A percentile compares a stretch with the other conserved stretches of the same genome.
phyloP scores from a whole-genome alignment of 2,329 filamentous ascomycete genomes.

The Exserohilum turcica region DNA sequence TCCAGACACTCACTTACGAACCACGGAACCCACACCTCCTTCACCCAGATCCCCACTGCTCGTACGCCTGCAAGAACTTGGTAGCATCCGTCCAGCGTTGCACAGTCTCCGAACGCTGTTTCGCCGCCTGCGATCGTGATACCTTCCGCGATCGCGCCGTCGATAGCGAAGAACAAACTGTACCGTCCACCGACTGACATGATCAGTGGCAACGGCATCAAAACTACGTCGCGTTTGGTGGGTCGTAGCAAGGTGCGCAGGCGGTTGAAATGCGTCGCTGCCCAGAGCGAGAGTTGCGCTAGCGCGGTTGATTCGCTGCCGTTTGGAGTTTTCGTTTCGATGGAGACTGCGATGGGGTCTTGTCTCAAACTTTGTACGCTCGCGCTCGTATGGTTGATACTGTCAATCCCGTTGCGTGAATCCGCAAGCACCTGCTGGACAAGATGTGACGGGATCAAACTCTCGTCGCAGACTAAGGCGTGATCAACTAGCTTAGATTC shows the following conservation, averaged over 20 bases:
- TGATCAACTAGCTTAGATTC: slow-evolving; percentile 14
- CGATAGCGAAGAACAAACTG: slow-evolving; percentile 12
- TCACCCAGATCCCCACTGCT: not conserved
- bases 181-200: slow-evolving; percentile 11
- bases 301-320: slow-evolving; percentile 12
- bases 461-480: slow-evolving; percentile 4
- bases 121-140: slow-evolving; percentile 8
- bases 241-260: slow-evolving; percentile 12
- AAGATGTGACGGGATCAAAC: not conserved
- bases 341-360: not conserved
- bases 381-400: not conserved
- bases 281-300: slow-evolving; percentile 13
- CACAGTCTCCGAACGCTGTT: slow-evolving; percentile 6
- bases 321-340: slow-evolving; percentile 4
- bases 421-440: slow-evolving; percentile 11
- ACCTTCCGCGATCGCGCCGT: slow-evolving; percentile 10
- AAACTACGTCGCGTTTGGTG: slow-evolving; percentile 4
- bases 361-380: not conserved
- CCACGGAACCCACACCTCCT: slow-evolving; percentile 1
- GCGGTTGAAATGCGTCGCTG: slow-evolving; percentile 13
- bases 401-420: slow-evolving; percentile 7
- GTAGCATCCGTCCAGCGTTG: slow-evolving; percentile 2
- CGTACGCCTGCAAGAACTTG: not conserved
- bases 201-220: slow-evolving; percentile 12
- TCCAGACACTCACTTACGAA: no score